Evolutionary conservation across 2,329 filamentous ascomycete species (phyloP), one percentile per base, ranked within the genome.

Genomic region (Colletotrichum eleusines): DNA sequence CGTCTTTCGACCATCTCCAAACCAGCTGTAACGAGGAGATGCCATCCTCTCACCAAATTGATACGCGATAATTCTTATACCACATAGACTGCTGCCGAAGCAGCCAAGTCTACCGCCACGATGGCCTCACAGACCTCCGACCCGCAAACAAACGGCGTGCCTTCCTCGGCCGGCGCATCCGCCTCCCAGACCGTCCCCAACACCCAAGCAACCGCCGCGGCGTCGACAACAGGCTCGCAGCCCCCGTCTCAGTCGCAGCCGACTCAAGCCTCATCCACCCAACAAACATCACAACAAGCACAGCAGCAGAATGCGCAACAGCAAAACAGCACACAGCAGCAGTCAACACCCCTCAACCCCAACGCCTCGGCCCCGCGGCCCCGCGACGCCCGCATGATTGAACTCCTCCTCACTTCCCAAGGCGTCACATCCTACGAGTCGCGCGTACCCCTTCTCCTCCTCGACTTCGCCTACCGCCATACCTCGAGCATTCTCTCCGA

Each of bases 381-480:
- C 0, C 92, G 93, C 81, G 93, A 96, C 80, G 89, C 91, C 20
- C 91, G 93, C 76, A 89, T 94, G 18, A 89, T 96, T 76, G 93
- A 95, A 82, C 89, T 95, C 23, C 88, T 96, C 62, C 89, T 96
- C 59, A 91, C 91, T 26, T 92, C 91, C 9, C 91, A 94, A 76
- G 93, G 93, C 77, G 92, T 95, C 12, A 90, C 91, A 5, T 87
- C 91, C 50, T 96, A 94, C 85, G 93, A 95, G 80, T 89, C 92
- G 79, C 92, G 93, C 76, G 93, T 96, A 1, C 93, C 93, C 0
- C 87, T 95, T 0, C 90, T 95, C 69, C 90, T 96, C 59, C 90
- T 96, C 79, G 93, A 96, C 83, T 95, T 95, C 78, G 92, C 93
- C 59, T 96, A 96, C 86, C 90, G 93, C 46, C 93, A 94, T 85